phyloP scores from a whole-genome alignment of 2,329 filamentous ascomycete species.

The Penicillium sp. region DNA sequence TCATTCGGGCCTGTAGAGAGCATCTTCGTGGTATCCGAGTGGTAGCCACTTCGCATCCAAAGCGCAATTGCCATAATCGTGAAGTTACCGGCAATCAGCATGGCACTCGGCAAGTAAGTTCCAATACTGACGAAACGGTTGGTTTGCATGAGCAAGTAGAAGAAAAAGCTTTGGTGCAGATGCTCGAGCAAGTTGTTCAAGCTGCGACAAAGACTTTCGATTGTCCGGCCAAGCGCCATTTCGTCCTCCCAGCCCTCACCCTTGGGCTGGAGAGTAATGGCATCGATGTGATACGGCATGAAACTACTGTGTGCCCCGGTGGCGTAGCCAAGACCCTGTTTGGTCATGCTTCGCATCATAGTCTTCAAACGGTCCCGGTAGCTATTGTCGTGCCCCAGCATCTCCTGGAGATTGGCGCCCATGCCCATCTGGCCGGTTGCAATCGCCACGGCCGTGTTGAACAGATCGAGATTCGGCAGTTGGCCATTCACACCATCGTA shows the following conservation, averaged over 20 bases:
- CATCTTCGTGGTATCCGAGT: constrained; percentile 19
- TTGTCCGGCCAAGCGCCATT: constrained; percentile 83
- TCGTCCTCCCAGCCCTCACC: constrained; percentile 95
- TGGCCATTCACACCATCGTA: constrained; percentile 97
- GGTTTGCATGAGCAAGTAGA: constrained; percentile 87
- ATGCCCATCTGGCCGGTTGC: constrained; percentile 90
- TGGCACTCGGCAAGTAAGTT: constrained; percentile 94
- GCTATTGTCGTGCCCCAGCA: constrained; percentile 68
- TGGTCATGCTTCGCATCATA: constrained; percentile 87
- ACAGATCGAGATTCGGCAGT: constrained; percentile 87
- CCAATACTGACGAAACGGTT: constrained; percentile 96
- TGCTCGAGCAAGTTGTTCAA: constrained; percentile 96
- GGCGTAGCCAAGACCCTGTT: constrained; percentile 80
- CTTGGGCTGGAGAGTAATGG: constrained; percentile 83
- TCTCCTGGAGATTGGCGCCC: constrained; percentile 73
- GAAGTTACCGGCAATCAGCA: constrained; percentile 90
- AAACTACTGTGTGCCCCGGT: constrained; percentile 91
- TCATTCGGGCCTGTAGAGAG: constrained; percentile 9
- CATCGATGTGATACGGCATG: constrained; percentile 96
- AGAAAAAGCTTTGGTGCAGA: constrained; percentile 98
- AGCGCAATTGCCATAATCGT: constrained; percentile 89
- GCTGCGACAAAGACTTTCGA: constrained; percentile 87
- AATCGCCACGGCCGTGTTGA: constrained; percentile 88
- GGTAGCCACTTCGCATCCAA: constrained; percentile 82
- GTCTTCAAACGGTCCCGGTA: constrained; percentile 79